Percentiles rank a stretch among this genome's conserved stretches.
Evolutionary conservation across 2,329 filamentous ascomycete species (phyloP).

Genomic region (Aspergillus aculeatinus): DNA sequence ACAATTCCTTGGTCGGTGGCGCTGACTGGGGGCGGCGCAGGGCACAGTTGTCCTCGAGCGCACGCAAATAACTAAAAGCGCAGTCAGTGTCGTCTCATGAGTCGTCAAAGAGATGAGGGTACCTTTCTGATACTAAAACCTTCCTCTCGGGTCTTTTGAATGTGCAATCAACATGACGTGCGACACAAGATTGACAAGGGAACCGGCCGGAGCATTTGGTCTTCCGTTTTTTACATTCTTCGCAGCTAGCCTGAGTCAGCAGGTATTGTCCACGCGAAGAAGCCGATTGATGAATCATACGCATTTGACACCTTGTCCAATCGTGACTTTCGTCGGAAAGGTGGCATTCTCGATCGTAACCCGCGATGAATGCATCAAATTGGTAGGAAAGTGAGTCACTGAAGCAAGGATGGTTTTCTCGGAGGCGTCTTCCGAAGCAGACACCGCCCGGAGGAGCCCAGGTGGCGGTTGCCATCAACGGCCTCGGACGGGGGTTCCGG

Average conservation of each 20-base stretch:
- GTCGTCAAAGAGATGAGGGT: too few relatives aligned
- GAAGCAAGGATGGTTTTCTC: not conserved
- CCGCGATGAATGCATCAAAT: not conserved
- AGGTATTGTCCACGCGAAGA: not conserved
- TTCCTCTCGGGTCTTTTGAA: not conserved
- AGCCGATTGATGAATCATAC: not conserved
- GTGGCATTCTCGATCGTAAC: not conserved
- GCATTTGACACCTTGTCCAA: not conserved
- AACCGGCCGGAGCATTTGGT: constrained; percentile 11
- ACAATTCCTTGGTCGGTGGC: too few relatives aligned
- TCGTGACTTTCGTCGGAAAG: not conserved
- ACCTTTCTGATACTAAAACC: not conserved
- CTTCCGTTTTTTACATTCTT: constrained; percentile 12
- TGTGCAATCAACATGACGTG: constrained; percentile 5
- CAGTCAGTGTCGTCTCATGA: too few relatives aligned
- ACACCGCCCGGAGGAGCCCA: not conserved
- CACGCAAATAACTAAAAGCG: too few relatives aligned
- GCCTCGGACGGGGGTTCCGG: not conserved
- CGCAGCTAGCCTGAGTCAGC: constrained; percentile 1
- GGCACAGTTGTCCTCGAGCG: too few relatives aligned
- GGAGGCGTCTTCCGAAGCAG: not conserved
- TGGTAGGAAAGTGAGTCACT: not conserved
- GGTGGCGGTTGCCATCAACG: not conserved
- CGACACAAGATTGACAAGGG: constrained; percentile 10
- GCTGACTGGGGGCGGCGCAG: too few relatives aligned